Base-by-base conservation (phyloP, 1,284 basidiomycete species). In the Rhizoctonia solani region DNA sequence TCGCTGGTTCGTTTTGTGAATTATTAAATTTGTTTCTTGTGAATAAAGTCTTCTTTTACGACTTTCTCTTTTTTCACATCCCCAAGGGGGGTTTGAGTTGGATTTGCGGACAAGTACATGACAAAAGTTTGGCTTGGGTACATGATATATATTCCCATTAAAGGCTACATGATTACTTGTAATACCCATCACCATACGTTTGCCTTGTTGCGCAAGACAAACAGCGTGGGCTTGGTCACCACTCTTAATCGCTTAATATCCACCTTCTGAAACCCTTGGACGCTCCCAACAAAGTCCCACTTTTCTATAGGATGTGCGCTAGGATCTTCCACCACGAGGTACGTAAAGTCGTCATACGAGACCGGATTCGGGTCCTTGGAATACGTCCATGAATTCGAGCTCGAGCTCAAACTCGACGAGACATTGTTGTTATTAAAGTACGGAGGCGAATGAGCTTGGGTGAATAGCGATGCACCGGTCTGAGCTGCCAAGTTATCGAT, bases 401-500 rank as follows among this genome's bases (percentile, higher is more conserved):
- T 42, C n/a, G n/a, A n/a, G 63, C 55, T 30, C 71, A 42, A 46
- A 75, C 68, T 30, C 58, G 19, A 75, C 56, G 67, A 70, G n/a
- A n/a, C n/a, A n/a, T n/a, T n/a, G n/a, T n/a, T n/a, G n/a, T n/a
- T n/a, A n/a, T n/a, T n/a, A 67, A 42, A 74, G 46, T 81, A 81
- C 0, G 88, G 87, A 4, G 83, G 80, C 0, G 85, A 76, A 69
- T 90, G 81, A 13, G 84, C 80, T 69, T 95, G 92, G 4, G 90
- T 86, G 80, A 97, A 97, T 50, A 95, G 85, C 0, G 92, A 92
- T 3, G 93, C 91, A 8, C 96, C 95, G 0, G 92, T 95, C 79
- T 97, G 95, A 0, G 92, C 88, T 0, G 92, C 89, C 30, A 91
- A 82, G 71, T 93, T 91, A 69, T 85, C 88, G 58, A 95, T 85